These are phyloP conservation scores for Boletus sp. DNA, from an alignment of 768 basidiomycete species.

Conservation along the genomic window DNA sequence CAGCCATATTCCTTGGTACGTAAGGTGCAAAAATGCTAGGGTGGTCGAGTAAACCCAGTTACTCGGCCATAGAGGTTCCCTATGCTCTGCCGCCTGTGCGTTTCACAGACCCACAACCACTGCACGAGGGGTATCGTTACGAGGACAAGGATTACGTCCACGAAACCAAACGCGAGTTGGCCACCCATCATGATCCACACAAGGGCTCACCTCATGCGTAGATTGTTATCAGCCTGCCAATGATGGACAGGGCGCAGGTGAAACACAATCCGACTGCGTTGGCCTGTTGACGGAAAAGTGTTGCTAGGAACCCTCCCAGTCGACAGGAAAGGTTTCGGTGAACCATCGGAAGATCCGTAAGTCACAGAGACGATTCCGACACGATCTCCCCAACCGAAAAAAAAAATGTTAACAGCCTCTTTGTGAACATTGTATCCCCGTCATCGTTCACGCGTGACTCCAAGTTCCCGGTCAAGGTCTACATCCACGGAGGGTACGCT, in stretches of 20 bases:
- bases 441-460: constrained; percentile 39
- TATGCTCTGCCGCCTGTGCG: constrained; percentile 64
- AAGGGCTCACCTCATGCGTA: constrained; percentile 17
- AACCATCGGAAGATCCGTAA: constrained; percentile 70
- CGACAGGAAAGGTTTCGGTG: constrained; percentile 63
- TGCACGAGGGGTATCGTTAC: constrained; percentile 55
- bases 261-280: neutral
- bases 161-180: constrained; percentile 53
- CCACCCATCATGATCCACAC: neutral
- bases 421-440: constrained; percentile 62
- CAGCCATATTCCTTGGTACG: constrained; percentile 63
- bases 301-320: constrained; percentile 43
- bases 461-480: constrained; percentile 64
- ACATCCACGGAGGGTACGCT: constrained; percentile 71
- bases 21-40: neutral
- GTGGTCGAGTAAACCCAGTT: too few species aligned
- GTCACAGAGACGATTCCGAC: neutral
- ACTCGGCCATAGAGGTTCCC: constrained; percentile 54
- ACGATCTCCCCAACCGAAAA: neutral
- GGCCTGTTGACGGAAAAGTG: neutral
- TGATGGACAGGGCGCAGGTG: constrained; percentile 61
- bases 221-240: constrained; percentile 61
- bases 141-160: constrained; percentile 56
- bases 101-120: constrained; percentile 58
- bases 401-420: constrained; percentile 41